A percentile compares a stretch with the other conserved stretches of the same genome.
Conservation (phyloP, 1,284 basidiomycete species). For the Boletus subluridellus region DNA sequence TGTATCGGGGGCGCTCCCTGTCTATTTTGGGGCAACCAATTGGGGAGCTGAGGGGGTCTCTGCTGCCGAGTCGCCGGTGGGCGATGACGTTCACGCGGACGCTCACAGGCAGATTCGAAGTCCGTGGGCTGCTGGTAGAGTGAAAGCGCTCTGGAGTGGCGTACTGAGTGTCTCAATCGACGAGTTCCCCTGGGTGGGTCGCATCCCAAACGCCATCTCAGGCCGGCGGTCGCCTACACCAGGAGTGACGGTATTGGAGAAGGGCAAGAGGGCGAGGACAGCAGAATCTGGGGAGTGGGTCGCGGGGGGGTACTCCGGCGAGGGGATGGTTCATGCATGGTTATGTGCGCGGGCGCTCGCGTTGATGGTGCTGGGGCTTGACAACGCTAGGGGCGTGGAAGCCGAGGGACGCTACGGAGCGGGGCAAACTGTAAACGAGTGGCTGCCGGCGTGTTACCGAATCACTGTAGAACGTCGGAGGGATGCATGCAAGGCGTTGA, state of each 20-base stretch:
- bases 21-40: constrained; percentile 45
- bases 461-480: constrained; percentile 50
- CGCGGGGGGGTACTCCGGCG: constrained; percentile 58
- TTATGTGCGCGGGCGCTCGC: constrained; percentile 55
- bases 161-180: constrained; percentile 56
- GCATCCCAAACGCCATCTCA: constrained; percentile 41
- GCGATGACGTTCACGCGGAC: neutral
- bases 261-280: constrained; percentile 13
- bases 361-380: constrained; percentile 48
- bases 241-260: neutral
- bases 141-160: constrained; percentile 58
- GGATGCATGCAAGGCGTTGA: constrained; percentile 12
- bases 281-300: constrained; percentile 48
- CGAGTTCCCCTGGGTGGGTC: constrained; percentile 54
- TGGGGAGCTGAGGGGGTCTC: constrained; percentile 35
- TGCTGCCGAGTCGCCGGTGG: constrained; percentile 1
- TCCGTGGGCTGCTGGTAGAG: constrained; percentile 36
- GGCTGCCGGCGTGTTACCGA: constrained; percentile 52
- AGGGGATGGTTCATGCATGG: constrained; percentile 69
- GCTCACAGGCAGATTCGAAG: neutral
- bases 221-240: constrained; percentile 28
- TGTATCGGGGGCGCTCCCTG: constrained; percentile 44
- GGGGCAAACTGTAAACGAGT: constrained; percentile 33
- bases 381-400: constrained; percentile 27
- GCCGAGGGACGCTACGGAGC: constrained; percentile 23